Evolutionary conservation across 2,329 filamentous ascomycete genomes (phyloP).

Genomic region (Cryphonectria radicalis): DNA sequence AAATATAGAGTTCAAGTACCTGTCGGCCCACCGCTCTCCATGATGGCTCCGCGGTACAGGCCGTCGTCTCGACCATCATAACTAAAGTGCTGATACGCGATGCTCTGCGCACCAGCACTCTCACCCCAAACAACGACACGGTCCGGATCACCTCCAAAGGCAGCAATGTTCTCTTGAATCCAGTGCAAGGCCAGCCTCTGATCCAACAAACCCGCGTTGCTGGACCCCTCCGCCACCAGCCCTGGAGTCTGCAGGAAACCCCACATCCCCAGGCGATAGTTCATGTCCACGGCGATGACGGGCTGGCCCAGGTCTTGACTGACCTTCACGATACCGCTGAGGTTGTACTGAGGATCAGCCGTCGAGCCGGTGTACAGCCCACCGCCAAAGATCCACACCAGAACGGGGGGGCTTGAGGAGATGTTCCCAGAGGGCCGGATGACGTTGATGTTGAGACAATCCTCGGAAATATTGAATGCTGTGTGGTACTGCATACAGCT

Average conservation of each 20-base stretch:
- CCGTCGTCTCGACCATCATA: slow-evolving; percentile 60
- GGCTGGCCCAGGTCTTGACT: slow-evolving; percentile 56
- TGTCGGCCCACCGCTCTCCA: slow-evolving; percentile 53
- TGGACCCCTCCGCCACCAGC: slow-evolving; percentile 47
- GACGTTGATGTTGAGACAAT: slow-evolving; percentile 52
- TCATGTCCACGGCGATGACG: slow-evolving; percentile 57
- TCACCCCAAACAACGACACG: slow-evolving; percentile 56
- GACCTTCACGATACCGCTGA: slow-evolving; percentile 63
- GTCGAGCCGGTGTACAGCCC: slow-evolving; percentile 56
- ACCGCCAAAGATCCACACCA: slow-evolving; percentile 64
- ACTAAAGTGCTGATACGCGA: slow-evolving; percentile 55
- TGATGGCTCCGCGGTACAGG: slow-evolving; percentile 58
- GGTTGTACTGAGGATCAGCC: slow-evolving; percentile 63
- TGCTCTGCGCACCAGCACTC: slow-evolving; percentile 47
- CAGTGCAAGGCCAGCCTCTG: slow-evolving; percentile 54
- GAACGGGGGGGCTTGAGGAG: slow-evolving; percentile 44
- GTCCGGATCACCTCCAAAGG: slow-evolving; percentile 53
- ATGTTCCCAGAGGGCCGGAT: slow-evolving; percentile 44
- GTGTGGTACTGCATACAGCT: slow-evolving; percentile 52
- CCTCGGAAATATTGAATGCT: slow-evolving; percentile 50
- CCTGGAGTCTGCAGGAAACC: slow-evolving; percentile 56
- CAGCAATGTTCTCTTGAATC: slow-evolving; percentile 58
- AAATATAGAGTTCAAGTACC: background rate
- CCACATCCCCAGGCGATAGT: slow-evolving; percentile 58
- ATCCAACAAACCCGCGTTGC: slow-evolving; percentile 55